Evolutionary conservation across 1,284 basidiomycete genomes (phyloP), one percentile per base, ranked within the genome.

Genomic region (Sparassis latifolia): DNA sequence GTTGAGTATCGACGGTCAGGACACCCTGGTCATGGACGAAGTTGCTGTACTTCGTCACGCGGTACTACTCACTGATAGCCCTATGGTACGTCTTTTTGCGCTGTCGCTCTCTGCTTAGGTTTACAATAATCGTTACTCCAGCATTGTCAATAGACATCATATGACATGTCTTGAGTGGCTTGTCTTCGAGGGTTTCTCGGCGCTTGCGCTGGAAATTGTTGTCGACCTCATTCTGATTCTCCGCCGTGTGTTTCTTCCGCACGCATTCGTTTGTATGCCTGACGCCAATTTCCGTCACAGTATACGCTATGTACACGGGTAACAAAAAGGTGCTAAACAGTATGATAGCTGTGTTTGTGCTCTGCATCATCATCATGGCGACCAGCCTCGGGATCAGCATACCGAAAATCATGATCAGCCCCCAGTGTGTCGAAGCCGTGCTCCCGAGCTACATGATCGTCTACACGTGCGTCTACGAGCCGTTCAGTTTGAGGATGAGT

Each of bases 201-300:
- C 63, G 0, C 56, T 67, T n/a, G 38, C 64, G 3, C 62, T 69
- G 29, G 60, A 67, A 39, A 47, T 62, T 10, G 54, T 58, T 3
- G 62, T 66, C 1, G 61, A 69, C 51, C 48, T 65, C 29, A 62
- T 68, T 38, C 62, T 69, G 28, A 65, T 69, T 27, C 49, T 68
- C 3, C 60, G 67, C 50, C 57, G 67, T 69, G 20, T 9, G 4
- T 10, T 3, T 42, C 3, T 12, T 10, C n/a, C 27, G 45, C 40
- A 20, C 10, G 29, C 10, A 3, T 33, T 10, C 39, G 4, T 37
- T 20, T 10, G 28, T 12, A 37, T 30, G 6, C 5, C 7, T 27
- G 35, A 20, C 33, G 42, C 12, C 41, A 5, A 31, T 39, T 3
- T 10, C 33, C 20, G 10, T 10, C 12, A 32, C 50, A 69, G 67